A percentile compares a stretch with the other conserved stretches of the same genome.
Conservation (phyloP, 2,329 filamentous ascomycete species). For the Colletotrichum sp. region DNA sequence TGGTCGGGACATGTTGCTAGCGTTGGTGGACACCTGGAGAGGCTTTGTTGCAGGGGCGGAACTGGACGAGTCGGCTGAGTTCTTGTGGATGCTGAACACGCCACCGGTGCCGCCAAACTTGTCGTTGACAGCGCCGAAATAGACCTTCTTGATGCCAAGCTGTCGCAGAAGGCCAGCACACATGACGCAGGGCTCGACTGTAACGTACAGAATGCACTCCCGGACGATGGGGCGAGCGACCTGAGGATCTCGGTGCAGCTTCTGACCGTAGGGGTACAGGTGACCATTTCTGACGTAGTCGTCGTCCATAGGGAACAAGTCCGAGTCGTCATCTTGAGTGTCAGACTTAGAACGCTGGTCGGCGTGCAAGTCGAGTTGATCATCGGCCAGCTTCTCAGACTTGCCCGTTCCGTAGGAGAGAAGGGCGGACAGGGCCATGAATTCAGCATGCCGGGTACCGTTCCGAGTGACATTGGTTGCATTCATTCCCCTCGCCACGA, state of each 20-base stretch:
- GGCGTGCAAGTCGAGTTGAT: conserved; percentile 3
- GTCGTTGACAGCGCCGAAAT: conserved; percentile 95
- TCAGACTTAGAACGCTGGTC: conserved; percentile 23
- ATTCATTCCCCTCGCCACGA: conserved; percentile 94
- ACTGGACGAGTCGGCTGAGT: conserved; percentile 38
- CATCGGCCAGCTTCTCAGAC: background rate
- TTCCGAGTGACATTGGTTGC: conserved; percentile 91
- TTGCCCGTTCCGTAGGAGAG: conserved; percentile 44
- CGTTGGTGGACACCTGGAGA: background rate
- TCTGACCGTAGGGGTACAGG: conserved; percentile 66
- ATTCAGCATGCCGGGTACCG: conserved; percentile 94
- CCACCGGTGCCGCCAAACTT: conserved; percentile 96
- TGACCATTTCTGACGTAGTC: conserved; percentile 60
- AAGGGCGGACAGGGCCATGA: conserved; percentile 76
- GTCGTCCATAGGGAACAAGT: conserved; percentile 42
- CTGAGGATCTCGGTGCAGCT: conserved; percentile 56
- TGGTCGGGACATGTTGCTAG: background rate
- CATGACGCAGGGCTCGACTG: conserved; percentile 99
- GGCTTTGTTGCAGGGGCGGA: background rate
- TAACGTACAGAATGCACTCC: conserved; percentile 86
- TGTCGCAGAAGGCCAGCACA: conserved; percentile 92
- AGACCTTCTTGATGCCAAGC: conserved; percentile 85
- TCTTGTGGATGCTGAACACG: conserved; percentile 83
- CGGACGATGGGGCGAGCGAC: conserved; percentile 72
- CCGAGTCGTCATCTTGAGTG: conserved; percentile 20